Base-by-base conservation (phyloP, 441 rosid genomes). In the Biscutella laevigata region DNA sequence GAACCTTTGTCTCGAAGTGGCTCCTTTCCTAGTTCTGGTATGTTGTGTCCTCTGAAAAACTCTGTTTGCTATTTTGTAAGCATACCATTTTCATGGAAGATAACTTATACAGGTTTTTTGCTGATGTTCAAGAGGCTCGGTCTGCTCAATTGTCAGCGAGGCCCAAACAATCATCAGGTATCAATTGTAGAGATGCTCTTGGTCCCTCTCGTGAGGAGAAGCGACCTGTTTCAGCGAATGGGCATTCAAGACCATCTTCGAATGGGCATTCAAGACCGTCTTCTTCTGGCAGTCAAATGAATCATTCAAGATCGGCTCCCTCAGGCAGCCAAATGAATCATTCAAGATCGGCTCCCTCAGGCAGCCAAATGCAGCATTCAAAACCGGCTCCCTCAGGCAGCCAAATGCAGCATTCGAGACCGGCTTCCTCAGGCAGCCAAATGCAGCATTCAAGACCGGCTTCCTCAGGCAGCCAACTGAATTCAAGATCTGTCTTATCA, bases 91-190 rank as follows among this genome's bases (percentile, higher is more conserved):
- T 71, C 70, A 80, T 76, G 67, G 62, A n/a, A 71, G 80, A 67
- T 66, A 73, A 80, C 81, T 83, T 78, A 78, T 62, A 70, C 77
- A 69, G 79, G 74, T 53, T 83, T 78, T 80, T 76, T 79, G 61
- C 74, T 77, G 77, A 79, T 86, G 82, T 80, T 87, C 71, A 83
- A 88, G 94, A 83, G 74, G 81, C 77, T 14, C 78, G 74, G 16
- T 49, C 81, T 40, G 76, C 80, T 65, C 84, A 72, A 35, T 21
- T 66, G 48, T 70, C 70, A 39, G 68, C 63, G 16, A 79, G 75
- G 74, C 71, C 77, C 59, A 88, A 70, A 60, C 94, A 51, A 27
- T 59, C 60, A 26, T 39, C 76, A 57, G 72, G 77, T 51, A 68
- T 46, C 59, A 74, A 61, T 62, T 69, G 74, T 65, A 70, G 78